Evolutionary conservation across 2,329 filamentous ascomycete species (phyloP).

Genomic region (Decorospora gaudefroyi): DNA sequence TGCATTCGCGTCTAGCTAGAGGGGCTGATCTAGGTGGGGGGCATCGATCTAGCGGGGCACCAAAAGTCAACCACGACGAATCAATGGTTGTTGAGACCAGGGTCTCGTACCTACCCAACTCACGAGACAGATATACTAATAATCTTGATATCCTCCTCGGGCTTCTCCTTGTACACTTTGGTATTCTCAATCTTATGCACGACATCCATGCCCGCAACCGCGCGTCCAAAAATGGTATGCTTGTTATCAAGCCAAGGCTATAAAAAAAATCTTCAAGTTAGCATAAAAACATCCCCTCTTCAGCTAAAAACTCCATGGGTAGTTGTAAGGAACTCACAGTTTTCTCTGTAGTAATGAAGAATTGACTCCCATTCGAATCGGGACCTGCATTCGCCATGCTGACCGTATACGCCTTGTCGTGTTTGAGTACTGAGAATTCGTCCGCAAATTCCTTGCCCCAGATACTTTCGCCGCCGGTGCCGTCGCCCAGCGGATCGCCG

Average conservation of each 20-base stretch:
- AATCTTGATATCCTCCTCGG: constrained; percentile 96
- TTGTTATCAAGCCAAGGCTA: constrained; percentile 92
- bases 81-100: no score
- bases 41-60: no score
- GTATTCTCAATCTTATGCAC: constrained; percentile 94
- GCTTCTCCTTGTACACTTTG: constrained; percentile 87
- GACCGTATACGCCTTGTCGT: constrained; percentile 94
- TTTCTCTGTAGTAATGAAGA: constrained; percentile 98
- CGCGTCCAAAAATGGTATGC: constrained; percentile 93
- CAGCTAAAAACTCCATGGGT: no score
- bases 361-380: constrained; percentile 94
- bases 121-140: constrained; percentile 69
- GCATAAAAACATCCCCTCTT: no score
- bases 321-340: no score
- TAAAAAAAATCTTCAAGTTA: constrained; percentile 32
- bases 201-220: constrained; percentile 87
- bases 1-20: no score
- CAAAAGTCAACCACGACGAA: no score
- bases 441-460: constrained; percentile 94
- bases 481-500: constrained; percentile 84
- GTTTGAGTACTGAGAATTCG: constrained; percentile 86
- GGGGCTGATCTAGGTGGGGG: no score
- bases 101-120: not conserved
- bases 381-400: constrained; percentile 98
- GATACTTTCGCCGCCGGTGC: constrained; percentile 87